Base-by-base conservation (phyloP, 495 filamentous ascomycete genomes). In the Trichoderma virens region DNA sequence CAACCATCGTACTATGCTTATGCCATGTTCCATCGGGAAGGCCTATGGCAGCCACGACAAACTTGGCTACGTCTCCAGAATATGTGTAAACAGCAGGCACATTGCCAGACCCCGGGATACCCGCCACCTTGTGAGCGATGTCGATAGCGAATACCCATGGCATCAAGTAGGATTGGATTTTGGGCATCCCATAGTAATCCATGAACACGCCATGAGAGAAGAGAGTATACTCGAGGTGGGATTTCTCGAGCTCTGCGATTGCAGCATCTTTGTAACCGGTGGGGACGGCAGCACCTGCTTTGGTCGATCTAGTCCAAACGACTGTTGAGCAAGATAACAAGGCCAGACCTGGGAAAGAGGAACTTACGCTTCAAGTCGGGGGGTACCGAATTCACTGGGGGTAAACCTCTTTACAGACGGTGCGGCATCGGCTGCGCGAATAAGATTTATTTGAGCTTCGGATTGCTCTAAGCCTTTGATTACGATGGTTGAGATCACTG, bases 161-260 rank as follows among this genome's bases (percentile, higher is more conserved):
- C 5, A 65, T 63, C 3, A 51, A 7, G 66, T 83, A 70, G 27
- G 78, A 80, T 65, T 70, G 64, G 54, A 79, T 65, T 34, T 72
- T 60, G 20, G 80, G 81, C 73, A 82, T 76, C 30, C 77, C 79
- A 70, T 72, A 85, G 70, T 83, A 84, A 67, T 86, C 82, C 70
- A 83, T 76, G 66, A 85, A 84, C 66, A 76, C 79, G 2, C 82
- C 84, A 30, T 74, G 78, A 51, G 75, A 70, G 43, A 85, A 74
- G 6, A 72, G 68, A 32, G 83, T 86, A 47, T 71, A 82, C 64
- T 83, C 72, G 25, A 85, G 76, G 23, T 69, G 63, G 4, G 45
- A 20, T 51, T 51, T 16, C 18, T n/a, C 18, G n/a, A 51, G 45
- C 45, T 51, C 18, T n/a, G 3, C 45, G 2, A 51, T 51, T 7